Evolutionary conservation across 352 stramenopile species (phyloP).

Genomic region (Globisporangium nagaii): DNA sequence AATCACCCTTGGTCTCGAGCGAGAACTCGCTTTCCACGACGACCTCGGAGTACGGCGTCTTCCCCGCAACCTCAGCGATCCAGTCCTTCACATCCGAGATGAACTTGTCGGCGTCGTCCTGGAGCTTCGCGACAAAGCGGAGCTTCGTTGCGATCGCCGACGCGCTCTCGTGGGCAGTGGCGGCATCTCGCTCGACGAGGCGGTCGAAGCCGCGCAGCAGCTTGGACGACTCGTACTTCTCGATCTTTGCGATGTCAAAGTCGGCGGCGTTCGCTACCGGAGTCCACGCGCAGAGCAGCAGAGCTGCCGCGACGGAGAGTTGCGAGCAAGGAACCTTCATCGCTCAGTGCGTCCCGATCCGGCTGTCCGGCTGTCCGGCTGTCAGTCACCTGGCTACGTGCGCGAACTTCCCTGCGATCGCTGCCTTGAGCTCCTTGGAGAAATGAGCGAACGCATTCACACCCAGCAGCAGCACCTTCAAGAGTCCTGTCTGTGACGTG

Average conservation of each 20-base stretch:
- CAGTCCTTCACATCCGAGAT: constrained; percentile 3
- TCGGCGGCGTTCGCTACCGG: background rate
- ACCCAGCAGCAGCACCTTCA: background rate
- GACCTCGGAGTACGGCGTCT: background rate
- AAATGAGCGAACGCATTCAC: background rate
- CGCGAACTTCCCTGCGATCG: background rate
- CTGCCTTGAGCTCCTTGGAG: background rate
- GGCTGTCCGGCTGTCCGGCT: no score
- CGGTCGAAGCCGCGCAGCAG: background rate
- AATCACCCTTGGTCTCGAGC: constrained; percentile 11
- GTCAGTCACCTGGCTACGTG: no score
- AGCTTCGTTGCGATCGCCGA: background rate
- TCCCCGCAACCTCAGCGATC: background rate
- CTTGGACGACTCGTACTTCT: constrained; percentile 1
- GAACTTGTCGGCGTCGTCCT: constrained; percentile 6
- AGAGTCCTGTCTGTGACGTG: background rate
- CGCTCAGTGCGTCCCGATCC: no score
- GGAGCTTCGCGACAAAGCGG: constrained; percentile 8
- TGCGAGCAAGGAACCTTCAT: no score
- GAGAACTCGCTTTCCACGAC: constrained; percentile 14
- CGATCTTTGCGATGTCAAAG: background rate
- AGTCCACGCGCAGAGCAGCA: background rate
- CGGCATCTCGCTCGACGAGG: background rate
- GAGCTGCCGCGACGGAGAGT: background rate
- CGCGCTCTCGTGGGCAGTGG: background rate